Evolutionary conservation across 345 rosid species (phyloP).

Genomic region (Hibiscus mutabilis): DNA sequence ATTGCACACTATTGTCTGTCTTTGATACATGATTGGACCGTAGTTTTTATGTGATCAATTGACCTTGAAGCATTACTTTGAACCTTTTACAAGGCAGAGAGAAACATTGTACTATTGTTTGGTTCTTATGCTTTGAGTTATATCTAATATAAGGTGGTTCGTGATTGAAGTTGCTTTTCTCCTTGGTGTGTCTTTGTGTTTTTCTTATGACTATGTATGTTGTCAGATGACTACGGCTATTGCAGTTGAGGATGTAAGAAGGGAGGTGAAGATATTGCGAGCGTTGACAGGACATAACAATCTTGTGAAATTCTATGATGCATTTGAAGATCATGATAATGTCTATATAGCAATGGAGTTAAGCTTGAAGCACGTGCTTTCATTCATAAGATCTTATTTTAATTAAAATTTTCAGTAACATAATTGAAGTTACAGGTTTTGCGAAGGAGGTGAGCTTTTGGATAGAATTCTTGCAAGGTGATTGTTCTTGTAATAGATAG

Average conservation of each 20-base stretch:
- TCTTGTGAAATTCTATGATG: conserved; percentile 78
- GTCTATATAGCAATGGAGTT: conserved; percentile 97
- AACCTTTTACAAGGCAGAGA: background rate
- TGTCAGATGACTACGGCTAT: conserved; percentile 93
- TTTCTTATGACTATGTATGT: conserved; percentile 10
- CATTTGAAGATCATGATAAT: conserved; percentile 75
- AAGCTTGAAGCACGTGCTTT: conserved; percentile 24
- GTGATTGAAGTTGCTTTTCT: background rate
- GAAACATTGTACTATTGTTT: background rate
- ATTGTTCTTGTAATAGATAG: conserved; percentile 2
- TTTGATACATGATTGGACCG: background rate
- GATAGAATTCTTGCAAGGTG: conserved; percentile 86
- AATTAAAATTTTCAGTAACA: conserved; percentile 4
- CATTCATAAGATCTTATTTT: conserved; percentile 9
- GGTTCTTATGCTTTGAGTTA: background rate
- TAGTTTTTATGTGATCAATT: background rate
- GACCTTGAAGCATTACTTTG: background rate
- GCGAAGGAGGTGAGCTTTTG: conserved; percentile 96
- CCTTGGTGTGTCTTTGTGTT: background rate
- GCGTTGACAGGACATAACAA: conserved; percentile 83
- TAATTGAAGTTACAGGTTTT: conserved; percentile 58
- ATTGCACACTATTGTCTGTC: conserved; percentile 2
- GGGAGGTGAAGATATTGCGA: conserved; percentile 86
- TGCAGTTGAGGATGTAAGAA: conserved; percentile 93
- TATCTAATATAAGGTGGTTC: background rate